These are phyloP conservation scores for Hysterangium stoloniferum DNA, from an alignment of 768 basidiomycete species.

Conservation along the genomic window DNA sequence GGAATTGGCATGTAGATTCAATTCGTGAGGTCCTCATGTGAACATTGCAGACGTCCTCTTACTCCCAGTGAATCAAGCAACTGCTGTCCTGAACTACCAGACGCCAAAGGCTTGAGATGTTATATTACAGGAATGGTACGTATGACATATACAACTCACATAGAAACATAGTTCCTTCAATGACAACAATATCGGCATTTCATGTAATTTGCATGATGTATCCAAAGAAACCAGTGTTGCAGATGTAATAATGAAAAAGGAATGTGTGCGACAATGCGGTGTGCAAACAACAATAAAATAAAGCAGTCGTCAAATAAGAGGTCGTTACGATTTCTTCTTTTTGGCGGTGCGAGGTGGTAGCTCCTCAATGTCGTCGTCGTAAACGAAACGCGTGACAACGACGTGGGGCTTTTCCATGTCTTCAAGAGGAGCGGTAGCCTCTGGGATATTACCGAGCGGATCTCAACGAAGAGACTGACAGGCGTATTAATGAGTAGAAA, in stretches of 20 bases:
- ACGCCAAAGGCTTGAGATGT: not conserved
- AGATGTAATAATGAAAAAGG: not conserved
- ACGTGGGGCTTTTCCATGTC: slow-evolving; percentile 59
- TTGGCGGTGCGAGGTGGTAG: slow-evolving; percentile 15
- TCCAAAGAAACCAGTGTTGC: not conserved
- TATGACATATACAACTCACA: too few relatives aligned
- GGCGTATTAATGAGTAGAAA: slow-evolving; percentile 4
- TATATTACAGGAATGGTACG: not conserved
- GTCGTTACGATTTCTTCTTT: slow-evolving; percentile 20
- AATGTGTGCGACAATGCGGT: not conserved
- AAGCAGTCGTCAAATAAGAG: not conserved
- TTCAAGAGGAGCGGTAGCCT: slow-evolving; percentile 45
- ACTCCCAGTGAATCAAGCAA: slow-evolving; percentile 77
- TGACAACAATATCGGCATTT: not conserved
- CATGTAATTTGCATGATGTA: not conserved
- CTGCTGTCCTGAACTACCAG: slow-evolving; percentile 21
- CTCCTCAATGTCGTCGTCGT: slow-evolving; percentile 51
- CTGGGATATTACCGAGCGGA: slow-evolving; percentile 60
- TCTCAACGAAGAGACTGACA: slow-evolving; percentile 54
- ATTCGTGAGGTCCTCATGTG: too few relatives aligned
- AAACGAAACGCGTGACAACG: slow-evolving; percentile 71
- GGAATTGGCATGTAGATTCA: too few relatives aligned
- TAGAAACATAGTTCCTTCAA: not conserved
- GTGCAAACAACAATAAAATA: not conserved
- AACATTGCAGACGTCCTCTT: slow-evolving; percentile 80